phyloP scores from a whole-genome alignment of 305 asterid species.

The Lippia alba region DNA sequence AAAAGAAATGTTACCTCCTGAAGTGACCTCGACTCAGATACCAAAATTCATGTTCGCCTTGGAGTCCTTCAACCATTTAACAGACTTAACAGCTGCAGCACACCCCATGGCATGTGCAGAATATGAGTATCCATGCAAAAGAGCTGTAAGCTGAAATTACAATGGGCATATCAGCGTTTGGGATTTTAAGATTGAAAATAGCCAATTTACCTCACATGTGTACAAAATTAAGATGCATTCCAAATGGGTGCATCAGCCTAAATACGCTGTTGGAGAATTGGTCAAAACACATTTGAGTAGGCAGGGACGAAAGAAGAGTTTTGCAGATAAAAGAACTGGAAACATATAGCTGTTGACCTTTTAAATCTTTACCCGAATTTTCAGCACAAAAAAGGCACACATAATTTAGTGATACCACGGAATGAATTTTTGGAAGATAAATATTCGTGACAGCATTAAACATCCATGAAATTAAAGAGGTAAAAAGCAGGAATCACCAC shows the following conservation, averaged over 20 bases:
- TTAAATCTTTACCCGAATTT: too few species aligned
- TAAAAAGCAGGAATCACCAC: constrained; percentile 1
- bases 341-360: too few species aligned
- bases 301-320: too few species aligned
- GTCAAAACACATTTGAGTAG: too few species aligned
- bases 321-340: too few species aligned
- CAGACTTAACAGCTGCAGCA: constrained; percentile 79
- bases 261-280: too few species aligned
- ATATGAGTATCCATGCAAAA: constrained; percentile 98
- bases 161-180: constrained; percentile 21
- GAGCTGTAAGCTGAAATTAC: constrained; percentile 86
- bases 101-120: constrained; percentile 98
- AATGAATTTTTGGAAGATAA: too few species aligned
- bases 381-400: too few species aligned
- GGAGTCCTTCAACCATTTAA: constrained; percentile 86
- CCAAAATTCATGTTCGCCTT: constrained; percentile 66
- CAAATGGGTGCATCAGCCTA: too few species aligned
- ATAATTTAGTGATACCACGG: too few species aligned
- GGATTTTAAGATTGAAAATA: constrained; percentile 12
- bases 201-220: not conserved
- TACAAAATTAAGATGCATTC: not conserved
- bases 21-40: constrained; percentile 58
- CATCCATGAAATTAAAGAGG: too few species aligned
- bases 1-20: constrained; percentile 62
- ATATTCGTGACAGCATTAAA: too few species aligned